Evolutionary conservation across 179 eudicot species (phyloP), one percentile per base, ranked within the genome.

Genomic region (Actinidia polygama): DNA sequence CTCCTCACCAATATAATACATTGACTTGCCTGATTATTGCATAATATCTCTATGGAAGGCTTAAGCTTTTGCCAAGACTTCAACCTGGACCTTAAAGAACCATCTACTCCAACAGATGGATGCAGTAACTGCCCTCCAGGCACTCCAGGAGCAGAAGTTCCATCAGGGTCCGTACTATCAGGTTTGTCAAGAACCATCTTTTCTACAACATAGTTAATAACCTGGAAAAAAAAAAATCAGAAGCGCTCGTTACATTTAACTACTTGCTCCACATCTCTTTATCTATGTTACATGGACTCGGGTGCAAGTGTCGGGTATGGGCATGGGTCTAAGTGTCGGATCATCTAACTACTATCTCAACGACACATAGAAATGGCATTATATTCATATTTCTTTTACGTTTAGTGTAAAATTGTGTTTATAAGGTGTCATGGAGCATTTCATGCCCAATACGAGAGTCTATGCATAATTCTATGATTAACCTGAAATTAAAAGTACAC

Each of bases 131-230:
- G 92, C 40, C 86, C 95, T 80, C 95, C 98, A 61, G 88, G 79
- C 51, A 87, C 66, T 44, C 92, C 91, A 83, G 94, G 81, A 78
- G 89, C 74, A 84, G 89, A 89, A 63, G 91, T 83, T 71, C 90
- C 93, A 84, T 95, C 98, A 53, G 89, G 75, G 81, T 85, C 80
- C 80, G 73, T 59, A 84, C 83, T 87, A 84, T 93, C 98, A 21
- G 98, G 90, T 85, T 97, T 94, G 81, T 97, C 99, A n/a, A 88
- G 93, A 77, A 93, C 92, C 93, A 95, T 88, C 90, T 97, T 97
- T 79, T 95, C 99, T 51, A 89, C 24, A 3, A 97, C 99, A 83
- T 97, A 94, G 82, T 93, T 97, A 77, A 93, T 85, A 78, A 97
- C 99, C 99, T 97, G 76, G 46, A 79, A 77, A 75, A 59, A 75